Evolutionary conservation across 208 protist species (phyloP), one percentile per base, ranked within the genome.

Genomic region (Trypanosomatidae sp.): DNA sequence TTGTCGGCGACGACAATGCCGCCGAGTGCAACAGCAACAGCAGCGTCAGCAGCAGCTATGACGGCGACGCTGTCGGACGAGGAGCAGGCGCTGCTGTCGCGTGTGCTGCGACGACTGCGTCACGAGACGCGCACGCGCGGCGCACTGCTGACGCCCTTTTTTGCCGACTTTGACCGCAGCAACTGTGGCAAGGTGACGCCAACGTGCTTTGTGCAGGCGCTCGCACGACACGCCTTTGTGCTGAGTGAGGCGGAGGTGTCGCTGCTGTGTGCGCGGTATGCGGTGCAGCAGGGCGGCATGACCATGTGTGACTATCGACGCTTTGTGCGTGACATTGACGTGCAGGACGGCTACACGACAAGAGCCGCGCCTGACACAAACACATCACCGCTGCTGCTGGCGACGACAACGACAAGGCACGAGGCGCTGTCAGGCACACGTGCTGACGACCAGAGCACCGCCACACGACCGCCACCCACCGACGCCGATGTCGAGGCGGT

Each of bases 111-210:
- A 3, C 71, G 78, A 0, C 59, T 92, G 23, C 46, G 44, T 6
- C 75, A 86, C 49, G 66, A 83, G 46, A 61, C 85, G 5, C n/a
- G 20, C 1, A 42, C 72, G n/a, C 72, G 73, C 57, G 60, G 71
- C 35, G 71, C 83, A 5, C 66, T 91, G 13, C 61, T 92, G 33
- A 53, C 64, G 25, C 80, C 83, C 7, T 90, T 92, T 48, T 94
- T 94, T 50, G 45, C 73, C 0, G 87, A 94, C 43, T 92, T 88
- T 53, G 87, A 94, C 52, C 60, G 56, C 24, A 62, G 74, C 45
- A 57, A 79, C 51, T 62, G 61, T 22, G 86, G 81, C 19, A 65
- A 71, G 40, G 84, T 94, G 42, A 62, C 72, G 0, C 49, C 46
- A 11, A 43, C 21, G 24, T 67, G 80, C 55, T 88, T 87, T 45